Conservation (phyloP, 2,329 filamentous ascomycete species). For the Hypomyces rosellus region DNA sequence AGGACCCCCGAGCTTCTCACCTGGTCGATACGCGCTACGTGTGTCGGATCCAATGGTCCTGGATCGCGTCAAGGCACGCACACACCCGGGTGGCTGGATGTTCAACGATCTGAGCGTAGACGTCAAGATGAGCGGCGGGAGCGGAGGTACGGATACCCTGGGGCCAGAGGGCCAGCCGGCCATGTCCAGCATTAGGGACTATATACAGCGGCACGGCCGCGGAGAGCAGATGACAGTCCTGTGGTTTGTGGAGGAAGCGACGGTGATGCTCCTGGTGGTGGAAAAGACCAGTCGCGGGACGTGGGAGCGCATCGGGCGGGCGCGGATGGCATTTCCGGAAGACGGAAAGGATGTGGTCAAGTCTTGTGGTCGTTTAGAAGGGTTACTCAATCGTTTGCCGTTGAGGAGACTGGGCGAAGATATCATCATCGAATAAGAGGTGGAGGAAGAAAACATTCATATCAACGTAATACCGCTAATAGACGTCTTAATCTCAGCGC, state of each 20-base stretch:
- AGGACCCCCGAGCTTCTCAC: slow-evolving; percentile 17
- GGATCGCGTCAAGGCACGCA: slow-evolving; percentile 28
- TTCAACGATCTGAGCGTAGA: slow-evolving; percentile 31
- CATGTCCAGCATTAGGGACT: slow-evolving; percentile 24
- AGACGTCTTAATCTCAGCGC: too few species aligned
- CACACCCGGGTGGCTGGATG: slow-evolving; percentile 26
- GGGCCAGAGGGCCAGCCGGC: not conserved
- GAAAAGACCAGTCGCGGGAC: slow-evolving; percentile 18
- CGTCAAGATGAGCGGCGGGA: slow-evolving; percentile 25
- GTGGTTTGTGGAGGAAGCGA: slow-evolving; percentile 30
- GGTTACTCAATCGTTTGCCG: slow-evolving; percentile 26
- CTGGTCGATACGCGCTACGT: slow-evolving; percentile 23
- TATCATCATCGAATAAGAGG: slow-evolving; percentile 25
- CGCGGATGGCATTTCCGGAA: slow-evolving; percentile 29
- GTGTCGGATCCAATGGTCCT: slow-evolving; percentile 28
- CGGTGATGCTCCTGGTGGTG: slow-evolving; percentile 28
- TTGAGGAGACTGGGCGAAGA: slow-evolving; percentile 27
- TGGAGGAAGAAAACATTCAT: not conserved
- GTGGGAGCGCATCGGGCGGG: slow-evolving; percentile 30
- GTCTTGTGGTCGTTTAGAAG: slow-evolving; percentile 25
- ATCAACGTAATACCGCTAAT: not conserved
- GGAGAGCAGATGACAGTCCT: slow-evolving; percentile 31
- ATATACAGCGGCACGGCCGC: slow-evolving; percentile 27
- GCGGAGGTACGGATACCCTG: slow-evolving; percentile 10
- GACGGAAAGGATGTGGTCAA: slow-evolving; percentile 27